These are phyloP conservation scores for Lepidium didymum DNA, from an alignment of 345 rosid species.

Conservation along the genomic window DNA sequence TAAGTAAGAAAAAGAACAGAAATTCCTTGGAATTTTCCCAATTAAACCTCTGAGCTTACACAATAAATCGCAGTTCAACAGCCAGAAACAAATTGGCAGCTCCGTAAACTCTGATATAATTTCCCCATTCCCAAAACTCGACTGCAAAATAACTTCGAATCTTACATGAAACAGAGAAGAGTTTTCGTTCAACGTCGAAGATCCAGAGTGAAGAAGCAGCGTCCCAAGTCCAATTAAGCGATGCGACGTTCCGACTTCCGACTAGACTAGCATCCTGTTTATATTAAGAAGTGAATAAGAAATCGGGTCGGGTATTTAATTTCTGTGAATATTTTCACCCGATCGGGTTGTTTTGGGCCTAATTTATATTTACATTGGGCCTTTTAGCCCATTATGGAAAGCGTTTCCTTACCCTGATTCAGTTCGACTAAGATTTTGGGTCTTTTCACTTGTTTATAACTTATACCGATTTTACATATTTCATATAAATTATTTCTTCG, in stretches of 20 bases:
- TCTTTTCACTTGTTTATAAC: too few relatives aligned
- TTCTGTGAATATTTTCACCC: not conserved
- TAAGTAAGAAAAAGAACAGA: not conserved
- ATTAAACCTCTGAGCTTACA: not conserved
- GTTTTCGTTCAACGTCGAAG: not conserved
- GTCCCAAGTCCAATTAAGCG: not conserved
- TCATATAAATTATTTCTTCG: not conserved
- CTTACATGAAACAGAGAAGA: not conserved
- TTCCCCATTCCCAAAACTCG: not conserved
- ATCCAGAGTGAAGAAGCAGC: conserved; percentile 5
- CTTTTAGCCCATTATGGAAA: not conserved
- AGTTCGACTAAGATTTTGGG: too few relatives aligned
- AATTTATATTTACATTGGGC: not conserved
- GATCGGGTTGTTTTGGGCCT: not conserved
- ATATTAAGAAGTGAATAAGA: not conserved
- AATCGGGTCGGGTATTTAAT: conserved; percentile 12
- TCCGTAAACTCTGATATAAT: not conserved
- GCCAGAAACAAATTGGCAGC: not conserved
- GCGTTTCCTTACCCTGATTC: too few relatives aligned
- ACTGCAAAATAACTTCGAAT: not conserved
- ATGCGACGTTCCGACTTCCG: not conserved
- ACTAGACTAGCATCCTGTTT: not conserved
- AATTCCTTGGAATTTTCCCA: not conserved
- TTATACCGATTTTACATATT: too few relatives aligned
- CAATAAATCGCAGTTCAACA: not conserved